Evolutionary conservation across 768 basidiomycete genomes (phyloP), one percentile per base, ranked within the genome.

Genomic region (Flagelloscypha sp.): DNA sequence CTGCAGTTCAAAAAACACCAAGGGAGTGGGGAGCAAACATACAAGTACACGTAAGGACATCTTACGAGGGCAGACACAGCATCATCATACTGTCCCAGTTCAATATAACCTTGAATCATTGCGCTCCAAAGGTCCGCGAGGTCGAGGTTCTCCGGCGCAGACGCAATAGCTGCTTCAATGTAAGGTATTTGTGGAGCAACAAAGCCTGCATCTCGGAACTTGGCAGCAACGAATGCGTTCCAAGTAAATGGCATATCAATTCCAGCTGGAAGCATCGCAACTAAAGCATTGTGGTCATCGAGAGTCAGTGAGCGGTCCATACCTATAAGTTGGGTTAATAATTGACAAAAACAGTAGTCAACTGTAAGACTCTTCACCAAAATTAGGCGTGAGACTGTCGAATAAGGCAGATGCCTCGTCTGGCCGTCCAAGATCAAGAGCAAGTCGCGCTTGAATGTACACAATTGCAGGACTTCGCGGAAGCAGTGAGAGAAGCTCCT

Each of bases 51-150:
- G 46, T 77, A 80, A 5, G 92, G 88, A 6, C 72, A 72, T 13
- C 75, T 66, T 52, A 84, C 75, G 49, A 97, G 58, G 16, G 79
- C 65, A 29, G 78, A 68, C 57, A 97, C 97, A 2, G 95, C 94
- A 47, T 89, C 81, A 48, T 93, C 88, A 58, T 82, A 95, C 43
- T 71, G 61, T 5, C 72, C 76, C 27, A 87, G 61, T 31, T 84
- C 80, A 13, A 74, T 76, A 35, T 79, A 72, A 19, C 84, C 84
- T 49, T 79, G 73, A 56, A 84, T 85, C 13, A 92, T 65, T 38
- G 66, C 79, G 42, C 66, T 70, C 90, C 92, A 94, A 16, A 97
- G 56, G n/a, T 77, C 66, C 30, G 72, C 65, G 7, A 74, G 76
- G 43, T 81, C 74, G 12, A 57, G 56, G 13, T 63, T 69, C 20